Evolutionary conservation across 2,329 filamentous ascomycete genomes (phyloP), one percentile per base, ranked within the genome.

Genomic region (Aureobasidium sp.): DNA sequence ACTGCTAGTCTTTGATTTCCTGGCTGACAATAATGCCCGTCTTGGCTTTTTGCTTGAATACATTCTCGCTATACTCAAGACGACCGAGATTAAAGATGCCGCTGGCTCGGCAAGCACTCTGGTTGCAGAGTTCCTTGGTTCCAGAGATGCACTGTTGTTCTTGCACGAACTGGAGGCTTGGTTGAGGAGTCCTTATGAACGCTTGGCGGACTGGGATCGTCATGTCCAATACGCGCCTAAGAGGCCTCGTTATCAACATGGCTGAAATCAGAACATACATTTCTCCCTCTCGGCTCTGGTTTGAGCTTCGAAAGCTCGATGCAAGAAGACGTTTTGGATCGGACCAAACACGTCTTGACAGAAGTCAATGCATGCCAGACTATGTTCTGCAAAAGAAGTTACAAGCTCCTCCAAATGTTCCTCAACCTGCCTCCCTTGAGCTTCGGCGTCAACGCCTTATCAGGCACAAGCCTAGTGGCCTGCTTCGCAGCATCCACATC

Each of bases 1-100:
- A 65, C 73, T 96, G 3, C 82, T 83, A 52, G 88, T 95, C 16
- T 95, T 96, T 61, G 77, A 79, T 14, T 93, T 90, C 62, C 73
- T 94, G 11, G 70, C 76, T 48, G 74, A 71, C 2, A 55, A 65
- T 56, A 49, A 55, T 22, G 66, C 64, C 44, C 91, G 90, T 62
- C 80, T 85, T 6, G 90, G 95, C 63, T 95, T 90, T 57, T 68
- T 96, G 10, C 77, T 96, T 8, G 88, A 94, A 63, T 95, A 94
- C 66, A 81, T 95, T 50, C 71, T 96, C 35, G 85, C 86, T 8
- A 86, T 96, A 19, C 70, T 96, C 55, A 90, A 88, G 66, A 88
- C 83, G 0, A 81, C 93, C 14, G 89, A 95, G 63, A 76, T 90
- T 4, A 89, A 89, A 68, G 86, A 82, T 3, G 88, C 85, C 57